Conservation (phyloP, 305 asterid species). For the Fraxinus greggii region DNA sequence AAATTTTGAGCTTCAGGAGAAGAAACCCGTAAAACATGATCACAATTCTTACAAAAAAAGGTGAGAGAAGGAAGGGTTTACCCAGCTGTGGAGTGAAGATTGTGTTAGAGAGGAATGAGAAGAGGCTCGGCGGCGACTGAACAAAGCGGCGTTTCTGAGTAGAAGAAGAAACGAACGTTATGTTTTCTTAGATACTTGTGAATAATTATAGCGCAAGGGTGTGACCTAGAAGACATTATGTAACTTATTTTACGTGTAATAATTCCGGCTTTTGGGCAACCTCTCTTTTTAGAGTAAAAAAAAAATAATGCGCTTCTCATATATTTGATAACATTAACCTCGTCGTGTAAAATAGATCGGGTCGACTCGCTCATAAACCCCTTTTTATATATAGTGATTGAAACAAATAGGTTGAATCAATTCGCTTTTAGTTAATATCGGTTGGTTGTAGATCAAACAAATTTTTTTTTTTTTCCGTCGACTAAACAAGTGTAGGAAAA, state of each 20-base stretch:
- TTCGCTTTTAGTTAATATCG: background rate
- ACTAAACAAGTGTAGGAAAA: too few relatives aligned
- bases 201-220: background rate
- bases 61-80: background rate
- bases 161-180: conserved; percentile 30
- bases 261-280: conserved; percentile 13
- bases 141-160: conserved; percentile 42
- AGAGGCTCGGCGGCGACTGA: conserved; percentile 47
- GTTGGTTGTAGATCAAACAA: background rate
- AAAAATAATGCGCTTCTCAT: background rate
- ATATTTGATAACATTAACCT: background rate
- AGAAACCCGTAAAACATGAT: conserved; percentile 8
- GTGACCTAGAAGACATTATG: conserved; percentile 8
- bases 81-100: conserved; percentile 20
- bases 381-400: background rate
- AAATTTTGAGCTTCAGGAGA: conserved; percentile 7
- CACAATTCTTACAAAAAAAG: conserved; percentile 24
- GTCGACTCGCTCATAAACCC: background rate
- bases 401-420: background rate
- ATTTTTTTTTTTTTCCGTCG: background rate
- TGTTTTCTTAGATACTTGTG: conserved; percentile 9
- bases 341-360: background rate
- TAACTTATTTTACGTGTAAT: background rate
- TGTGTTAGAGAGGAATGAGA: background rate
- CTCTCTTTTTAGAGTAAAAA: background rate